Base-by-base conservation (phyloP, 176 grass and related monocot species). In the Carex pumila region DNA sequence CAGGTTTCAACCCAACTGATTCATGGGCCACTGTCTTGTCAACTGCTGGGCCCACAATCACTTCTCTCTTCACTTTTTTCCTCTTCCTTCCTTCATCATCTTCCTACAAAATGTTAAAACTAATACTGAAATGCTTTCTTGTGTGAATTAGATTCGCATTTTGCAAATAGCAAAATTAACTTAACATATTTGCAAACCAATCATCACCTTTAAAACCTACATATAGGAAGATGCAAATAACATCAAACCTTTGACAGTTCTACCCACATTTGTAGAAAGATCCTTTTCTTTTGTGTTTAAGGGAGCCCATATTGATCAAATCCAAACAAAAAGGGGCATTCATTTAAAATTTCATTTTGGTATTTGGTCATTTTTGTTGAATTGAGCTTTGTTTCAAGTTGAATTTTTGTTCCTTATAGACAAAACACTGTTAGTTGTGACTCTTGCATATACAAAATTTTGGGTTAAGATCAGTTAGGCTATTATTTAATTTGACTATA, bases 21-120 rank as follows among this genome's bases (percentile, higher is more conserved):
- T 98, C 96, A 91, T 93, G 96, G 76, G 92, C 86, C 61, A 95
- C 88, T 59, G 25, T 89, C 89, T 88, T 98, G 88, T 98, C 91
- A 90, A 98, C 85, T 67, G 96, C 96, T 71, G 96, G 93, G 31
- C 96, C 91, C 61, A 98, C 92, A 89, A 93, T 95, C 39, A 84
- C 74, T 88, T 90, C 89, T 85, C 84, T 88, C 60, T 88, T 95
- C 25, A 59, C 22, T 4, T 88, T 88, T 60, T 98, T 98, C 31
- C 81, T 85, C 81, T 89, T 87, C 71, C 82, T 70, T 64, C 79
- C 73, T 84, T 81, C 80, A 39, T 36, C 80, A 62, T 98, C 91
- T 87, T 98, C 89, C 87, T 89, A 43, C 71, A 21, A 71, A 66
- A 30, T 71, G 18, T 6, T 69, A 41, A n/a, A 45, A 37, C 15